These are phyloP conservation scores for Zasmidium angulare DNA, from an alignment of 2,329 filamentous ascomycete genomes.

Conservation along the genomic window DNA sequence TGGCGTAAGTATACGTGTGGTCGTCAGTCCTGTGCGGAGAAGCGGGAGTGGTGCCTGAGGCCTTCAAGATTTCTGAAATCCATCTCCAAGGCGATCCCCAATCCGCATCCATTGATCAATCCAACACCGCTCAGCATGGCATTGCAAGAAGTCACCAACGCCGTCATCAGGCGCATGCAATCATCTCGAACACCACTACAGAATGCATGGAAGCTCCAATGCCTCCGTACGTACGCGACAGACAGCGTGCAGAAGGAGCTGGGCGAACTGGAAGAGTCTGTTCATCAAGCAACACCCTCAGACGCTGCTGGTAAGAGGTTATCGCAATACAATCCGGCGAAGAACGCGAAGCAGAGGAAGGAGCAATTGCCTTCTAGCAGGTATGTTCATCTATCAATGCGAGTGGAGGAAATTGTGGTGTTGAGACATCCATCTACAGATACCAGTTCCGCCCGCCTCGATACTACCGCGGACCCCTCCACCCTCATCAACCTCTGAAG, in stretches of 20 bases:
- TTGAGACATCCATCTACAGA: conserved; percentile 48
- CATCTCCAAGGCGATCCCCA: background rate
- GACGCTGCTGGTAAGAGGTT: conserved; percentile 41
- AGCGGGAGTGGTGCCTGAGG: too few species aligned
- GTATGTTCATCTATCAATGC: conserved; percentile 34
- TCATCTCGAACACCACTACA: conserved; percentile 19
- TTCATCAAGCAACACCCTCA: conserved; percentile 38
- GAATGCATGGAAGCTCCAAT: conserved; percentile 27
- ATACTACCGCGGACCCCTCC: conserved; percentile 89
- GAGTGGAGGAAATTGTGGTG: background rate
- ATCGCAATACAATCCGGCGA: conserved; percentile 39
- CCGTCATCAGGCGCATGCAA: conserved; percentile 30
- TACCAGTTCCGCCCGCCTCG: conserved; percentile 94
- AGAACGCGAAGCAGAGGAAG: conserved; percentile 43
- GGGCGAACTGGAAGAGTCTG: conserved; percentile 44
- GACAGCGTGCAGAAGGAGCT: conserved; percentile 19
- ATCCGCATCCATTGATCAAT: background rate
- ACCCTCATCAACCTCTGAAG: conserved; percentile 87
- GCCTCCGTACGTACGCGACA: conserved; percentile 24
- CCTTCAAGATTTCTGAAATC: background rate
- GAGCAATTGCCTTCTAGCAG: conserved; percentile 53
- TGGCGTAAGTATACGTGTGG: too few species aligned
- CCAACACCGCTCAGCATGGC: conserved; percentile 27
- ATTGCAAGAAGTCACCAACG: conserved; percentile 32
- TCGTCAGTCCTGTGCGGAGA: too few species aligned